phyloP scores from a whole-genome alignment of 441 rosid species.

The Corymbia calophylla region DNA sequence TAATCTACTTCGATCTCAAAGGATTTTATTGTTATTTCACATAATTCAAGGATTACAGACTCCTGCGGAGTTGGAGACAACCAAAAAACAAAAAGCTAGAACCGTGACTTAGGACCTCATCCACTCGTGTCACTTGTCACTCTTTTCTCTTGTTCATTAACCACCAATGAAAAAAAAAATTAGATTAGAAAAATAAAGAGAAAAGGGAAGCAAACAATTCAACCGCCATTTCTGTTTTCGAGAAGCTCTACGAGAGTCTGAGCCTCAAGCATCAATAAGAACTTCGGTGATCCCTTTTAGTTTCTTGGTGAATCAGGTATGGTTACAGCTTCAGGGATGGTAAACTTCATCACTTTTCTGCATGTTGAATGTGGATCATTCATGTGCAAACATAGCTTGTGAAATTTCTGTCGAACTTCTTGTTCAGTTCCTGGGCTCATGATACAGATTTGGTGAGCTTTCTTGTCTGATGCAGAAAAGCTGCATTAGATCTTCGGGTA shows the following conservation, averaged over 20 bases:
- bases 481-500: background rate
- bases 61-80: background rate
- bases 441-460: background rate
- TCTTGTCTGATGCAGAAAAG: background rate
- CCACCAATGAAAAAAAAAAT: background rate
- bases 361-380: background rate
- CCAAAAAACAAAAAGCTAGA: background rate
- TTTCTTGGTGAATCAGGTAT: background rate
- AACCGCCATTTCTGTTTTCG: constrained; percentile 26
- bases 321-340: background rate
- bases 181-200: background rate
- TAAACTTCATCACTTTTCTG: background rate
- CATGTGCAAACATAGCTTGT: background rate
- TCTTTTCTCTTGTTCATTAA: background rate
- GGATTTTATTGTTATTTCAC: background rate
- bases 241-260: background rate
- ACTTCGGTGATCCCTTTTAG: background rate
- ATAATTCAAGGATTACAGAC: background rate
- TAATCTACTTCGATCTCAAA: background rate
- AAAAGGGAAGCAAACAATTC: background rate
- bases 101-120: constrained; percentile 10
- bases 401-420: background rate
- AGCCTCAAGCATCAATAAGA: background rate
- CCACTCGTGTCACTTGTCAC: constrained; percentile 51
- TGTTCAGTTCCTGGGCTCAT: background rate